These are phyloP conservation scores for Dothidotthia symphoricarpi DNA, from an alignment of 2,329 filamentous ascomycete species.

Conservation along the genomic window DNA sequence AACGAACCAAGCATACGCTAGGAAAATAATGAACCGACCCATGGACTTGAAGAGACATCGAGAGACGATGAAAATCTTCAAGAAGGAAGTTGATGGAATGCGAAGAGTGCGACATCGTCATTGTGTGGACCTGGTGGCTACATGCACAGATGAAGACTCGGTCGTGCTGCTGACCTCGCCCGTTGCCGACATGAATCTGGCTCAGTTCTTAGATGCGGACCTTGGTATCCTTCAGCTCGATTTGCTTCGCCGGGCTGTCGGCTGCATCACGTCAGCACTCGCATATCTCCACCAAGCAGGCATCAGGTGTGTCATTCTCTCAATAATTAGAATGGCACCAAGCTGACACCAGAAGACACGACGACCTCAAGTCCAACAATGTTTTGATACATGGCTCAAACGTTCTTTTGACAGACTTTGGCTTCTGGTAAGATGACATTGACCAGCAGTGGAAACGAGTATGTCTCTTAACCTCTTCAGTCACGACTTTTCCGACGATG, in stretches of 20 bases:
- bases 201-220: constrained; percentile 8
- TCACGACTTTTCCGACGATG: constrained; percentile 19
- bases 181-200: constrained; percentile 20
- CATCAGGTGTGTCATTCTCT: constrained; percentile 3
- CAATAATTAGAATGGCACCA: too few species aligned
- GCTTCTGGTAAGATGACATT: constrained; percentile 10
- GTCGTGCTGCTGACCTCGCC: constrained; percentile 11
- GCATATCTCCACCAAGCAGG: neutral
- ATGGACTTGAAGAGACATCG: neutral
- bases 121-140: constrained; percentile 14
- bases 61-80: constrained; percentile 12
- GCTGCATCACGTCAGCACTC: constrained; percentile 8
- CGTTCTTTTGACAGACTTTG: constrained; percentile 19
- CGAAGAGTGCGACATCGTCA: constrained; percentile 14
- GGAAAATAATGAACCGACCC: constrained; percentile 2
- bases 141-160: constrained; percentile 17
- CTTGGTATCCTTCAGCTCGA: neutral
- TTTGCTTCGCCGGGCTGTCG: constrained; percentile 4
- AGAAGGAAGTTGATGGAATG: constrained; percentile 17
- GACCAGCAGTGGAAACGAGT: too few species aligned
- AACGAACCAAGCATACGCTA: neutral
- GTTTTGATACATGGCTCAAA: constrained; percentile 17
- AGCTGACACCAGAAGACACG: constrained; percentile 9
- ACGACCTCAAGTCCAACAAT: constrained; percentile 22
- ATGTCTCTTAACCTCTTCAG: too few species aligned